Evolutionary conservation across 1,139 yeast genomes (phyloP).

Genomic region (Hemisphaericaspora xylanilytica): DNA sequence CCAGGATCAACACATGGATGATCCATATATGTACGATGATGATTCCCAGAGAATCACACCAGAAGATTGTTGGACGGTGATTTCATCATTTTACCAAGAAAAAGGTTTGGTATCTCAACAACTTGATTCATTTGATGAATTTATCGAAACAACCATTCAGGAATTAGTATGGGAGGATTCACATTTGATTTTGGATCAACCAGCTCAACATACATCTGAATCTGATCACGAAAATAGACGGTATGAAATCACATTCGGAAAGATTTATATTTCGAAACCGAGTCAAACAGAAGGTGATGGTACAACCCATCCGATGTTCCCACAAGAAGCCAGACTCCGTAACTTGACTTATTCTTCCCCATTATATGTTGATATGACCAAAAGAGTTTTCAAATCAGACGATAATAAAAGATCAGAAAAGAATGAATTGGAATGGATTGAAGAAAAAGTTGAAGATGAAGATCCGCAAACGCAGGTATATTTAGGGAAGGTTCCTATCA

Average conservation of each 20-base stretch:
- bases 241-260: constrained; percentile 94
- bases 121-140: constrained; percentile 96
- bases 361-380: constrained; percentile 91
- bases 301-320: constrained; percentile 96
- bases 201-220: constrained; percentile 95
- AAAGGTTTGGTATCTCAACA: constrained; percentile 98
- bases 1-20: constrained; percentile 23
- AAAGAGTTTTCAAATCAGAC: constrained; percentile 79
- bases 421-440: constrained; percentile 73
- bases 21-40: constrained; percentile 66
- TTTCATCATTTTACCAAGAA: constrained; percentile 92
- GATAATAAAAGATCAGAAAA: constrained; percentile 56
- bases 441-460: constrained; percentile 53
- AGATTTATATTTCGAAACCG: constrained; percentile 93
- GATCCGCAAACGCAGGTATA: constrained; percentile 70
- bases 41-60: constrained; percentile 81
- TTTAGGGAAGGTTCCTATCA: constrained; percentile 96
- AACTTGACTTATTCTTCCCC: constrained; percentile 96
- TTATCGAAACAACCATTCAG: constrained; percentile 93
- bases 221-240: constrained; percentile 86
- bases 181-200: constrained; percentile 90
- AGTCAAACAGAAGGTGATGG: constrained; percentile 99
- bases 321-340: constrained; percentile 96
- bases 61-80: constrained; percentile 99
- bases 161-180: constrained; percentile 96